Percentiles rank a stretch among this genome's conserved stretches.
Conservation (phyloP, 2,329 filamentous ascomycete species). For the Torrubiella hemipterigena region DNA sequence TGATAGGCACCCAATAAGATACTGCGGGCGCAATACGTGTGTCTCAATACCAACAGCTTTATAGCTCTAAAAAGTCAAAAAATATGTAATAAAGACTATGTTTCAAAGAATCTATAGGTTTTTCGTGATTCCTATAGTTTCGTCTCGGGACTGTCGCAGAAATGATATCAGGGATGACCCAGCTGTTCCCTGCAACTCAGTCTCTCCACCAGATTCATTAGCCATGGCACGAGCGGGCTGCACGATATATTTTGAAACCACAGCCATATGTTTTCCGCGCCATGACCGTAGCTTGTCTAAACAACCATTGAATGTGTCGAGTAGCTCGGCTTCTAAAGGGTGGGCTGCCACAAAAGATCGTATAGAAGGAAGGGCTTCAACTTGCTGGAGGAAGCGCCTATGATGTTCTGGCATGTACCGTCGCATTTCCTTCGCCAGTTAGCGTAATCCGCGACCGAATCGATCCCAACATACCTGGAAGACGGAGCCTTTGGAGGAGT, state of each 20-base stretch:
- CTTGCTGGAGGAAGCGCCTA: conserved; percentile 7
- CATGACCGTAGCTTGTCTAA: conserved; percentile 7
- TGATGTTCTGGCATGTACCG: conserved; percentile 10
- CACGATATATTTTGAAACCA: conserved; percentile 11
- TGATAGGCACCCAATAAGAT: too few relatives aligned
- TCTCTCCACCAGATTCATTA: background rate
- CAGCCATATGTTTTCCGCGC: conserved; percentile 9
- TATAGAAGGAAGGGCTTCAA: conserved; percentile 5
- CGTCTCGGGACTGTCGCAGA: conserved; percentile 14
- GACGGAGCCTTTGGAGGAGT: conserved; percentile 4
- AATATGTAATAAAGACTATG: too few relatives aligned
- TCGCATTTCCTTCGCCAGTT: conserved; percentile 4
- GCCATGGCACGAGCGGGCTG: conserved; percentile 1
- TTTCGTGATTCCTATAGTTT: conserved; percentile 24
- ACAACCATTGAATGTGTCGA: conserved; percentile 6
- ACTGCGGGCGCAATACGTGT: too few relatives aligned
- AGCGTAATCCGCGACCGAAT: too few relatives aligned
- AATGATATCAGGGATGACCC: conserved; percentile 9
- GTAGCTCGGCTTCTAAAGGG: conserved; percentile 1
- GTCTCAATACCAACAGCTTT: too few relatives aligned
- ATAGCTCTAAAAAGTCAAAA: too few relatives aligned
- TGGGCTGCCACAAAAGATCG: conserved; percentile 7
- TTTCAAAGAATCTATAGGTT: too few relatives aligned
- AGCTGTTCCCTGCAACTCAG: conserved; percentile 7
- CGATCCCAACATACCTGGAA: conserved; percentile 8